A percentile compares a stretch with the other conserved stretches of the same genome.
Conservation (phyloP, 139 green algal genomes). For the Auxenochlorella pyrenoidosa region DNA sequence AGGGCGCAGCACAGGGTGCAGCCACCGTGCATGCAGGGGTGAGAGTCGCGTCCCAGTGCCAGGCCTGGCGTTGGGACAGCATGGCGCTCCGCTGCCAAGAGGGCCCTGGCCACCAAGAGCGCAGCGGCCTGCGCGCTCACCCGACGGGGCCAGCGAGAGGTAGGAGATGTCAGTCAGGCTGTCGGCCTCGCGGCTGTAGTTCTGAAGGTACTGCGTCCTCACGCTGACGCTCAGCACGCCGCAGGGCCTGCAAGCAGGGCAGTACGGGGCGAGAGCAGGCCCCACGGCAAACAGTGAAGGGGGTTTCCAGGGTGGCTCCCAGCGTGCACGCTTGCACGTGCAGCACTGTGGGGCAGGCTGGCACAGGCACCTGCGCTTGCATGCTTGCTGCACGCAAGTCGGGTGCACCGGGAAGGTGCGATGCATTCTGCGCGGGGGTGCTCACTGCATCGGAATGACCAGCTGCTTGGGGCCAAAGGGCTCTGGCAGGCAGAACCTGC, state of each 20-base stretch:
- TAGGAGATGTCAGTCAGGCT: constrained; percentile 7
- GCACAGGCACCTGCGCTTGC: not conserved
- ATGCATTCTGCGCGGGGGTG: not conserved
- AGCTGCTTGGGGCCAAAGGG: constrained; percentile 33
- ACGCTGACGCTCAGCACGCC: not conserved
- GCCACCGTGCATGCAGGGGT: no score
- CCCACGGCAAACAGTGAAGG: no score
- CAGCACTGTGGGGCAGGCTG: not conserved
- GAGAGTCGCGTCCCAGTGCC: no score
- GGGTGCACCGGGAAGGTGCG: not conserved
- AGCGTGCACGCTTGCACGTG: not conserved
- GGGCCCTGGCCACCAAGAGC: no score
- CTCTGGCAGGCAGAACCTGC: constrained; percentile 23
- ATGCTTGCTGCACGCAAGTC: no score
- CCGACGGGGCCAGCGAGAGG: not conserved
- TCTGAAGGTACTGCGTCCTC: constrained; percentile 18
- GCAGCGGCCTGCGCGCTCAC: no score
- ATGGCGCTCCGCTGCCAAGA: no score
- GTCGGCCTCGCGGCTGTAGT: constrained; percentile 1
- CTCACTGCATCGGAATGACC: constrained; percentile 16
- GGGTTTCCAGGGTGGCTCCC: no score
- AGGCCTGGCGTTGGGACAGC: no score
- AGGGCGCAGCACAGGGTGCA: no score
- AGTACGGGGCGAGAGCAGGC: not conserved
- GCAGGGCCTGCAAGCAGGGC: not conserved